Base-by-base conservation (phyloP, 345 rosid genomes). In the Laguncularia racemosa region DNA sequence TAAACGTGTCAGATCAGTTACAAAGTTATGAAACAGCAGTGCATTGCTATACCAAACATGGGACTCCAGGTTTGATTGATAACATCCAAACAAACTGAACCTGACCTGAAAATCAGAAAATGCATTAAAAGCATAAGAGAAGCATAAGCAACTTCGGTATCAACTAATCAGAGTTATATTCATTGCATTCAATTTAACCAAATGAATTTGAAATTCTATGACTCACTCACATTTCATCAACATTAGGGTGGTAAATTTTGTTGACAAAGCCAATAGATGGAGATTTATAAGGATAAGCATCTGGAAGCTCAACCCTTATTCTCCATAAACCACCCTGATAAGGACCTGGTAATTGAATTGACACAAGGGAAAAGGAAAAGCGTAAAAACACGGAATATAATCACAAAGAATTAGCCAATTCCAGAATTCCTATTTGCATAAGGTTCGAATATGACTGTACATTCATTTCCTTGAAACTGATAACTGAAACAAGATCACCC, bases 31-130 rank as follows among this genome's bases (percentile, higher is more conserved):
- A 33, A 33, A 33, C 9, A 33, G 11, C 40, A 33, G 2, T 0
- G 52, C 13, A 11, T 20, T 15, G 38, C 43, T 60, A 69, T 88
- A 95, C 99, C 99, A 47, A 95, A 90, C 97, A 90, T 88, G 44
- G 97, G 99, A 77, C 97, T 95, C 96, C 97, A 95, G 20, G 87
- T 90, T 58, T 95, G 96, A 67, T 95, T 95, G 70, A 95, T 84
- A 63, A 95, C 97, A 78, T 95, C 99, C 71, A 90, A 78, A 71
- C 96, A 95, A 64, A 95, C 91, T 20, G 97, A 95, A 54, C 97
- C 97, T 3, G 95, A 95, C 84, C 99, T 93, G 92, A 72, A 78
- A 64, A 48, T 61, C 76, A 61, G 16, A 55, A 56, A 43, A 26
- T 43, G 45, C 51, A 43, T n/a, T 26, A 16, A 6, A 52, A n/a